phyloP scores from a whole-genome alignment of 139 green algal species.

The Coccomyxa sp. region DNA sequence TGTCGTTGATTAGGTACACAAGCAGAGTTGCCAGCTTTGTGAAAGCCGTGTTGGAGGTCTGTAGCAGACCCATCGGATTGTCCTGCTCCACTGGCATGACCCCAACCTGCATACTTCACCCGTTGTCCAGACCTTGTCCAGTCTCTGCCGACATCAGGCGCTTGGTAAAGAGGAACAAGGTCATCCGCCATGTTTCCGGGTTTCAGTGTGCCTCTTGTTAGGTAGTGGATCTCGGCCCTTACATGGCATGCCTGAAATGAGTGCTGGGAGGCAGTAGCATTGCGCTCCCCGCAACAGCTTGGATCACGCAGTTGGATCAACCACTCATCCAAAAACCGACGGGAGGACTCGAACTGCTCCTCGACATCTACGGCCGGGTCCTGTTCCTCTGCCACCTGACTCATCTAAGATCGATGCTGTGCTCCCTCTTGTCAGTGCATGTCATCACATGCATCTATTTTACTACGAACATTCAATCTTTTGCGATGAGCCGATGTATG shows the following conservation, averaged over 20 bases:
- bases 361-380: not conserved
- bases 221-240: too few relatives aligned
- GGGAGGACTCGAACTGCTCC: slow-evolving; percentile 6
- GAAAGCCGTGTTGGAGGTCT: slow-evolving; percentile 3
- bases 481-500: too few relatives aligned
- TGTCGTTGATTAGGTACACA: not conserved
- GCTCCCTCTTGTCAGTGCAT: not conserved
- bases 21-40: slow-evolving; percentile 7
- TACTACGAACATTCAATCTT: too few relatives aligned
- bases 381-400: not conserved
- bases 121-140: too few relatives aligned
- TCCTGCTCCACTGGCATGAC: not conserved
- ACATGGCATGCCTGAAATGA: not conserved
- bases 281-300: not conserved
- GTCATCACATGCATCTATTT: too few relatives aligned
- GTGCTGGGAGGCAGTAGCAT: not conserved
- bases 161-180: too few relatives aligned
- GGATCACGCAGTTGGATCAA: not conserved
- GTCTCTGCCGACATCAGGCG: too few relatives aligned
- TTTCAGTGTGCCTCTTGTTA: too few relatives aligned
- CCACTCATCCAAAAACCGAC: slow-evolving; percentile 11
- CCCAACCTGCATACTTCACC: not conserved
- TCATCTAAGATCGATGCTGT: not conserved
- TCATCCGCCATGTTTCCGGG: too few relatives aligned
- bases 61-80: not conserved